Evolutionary conservation across 2,329 filamentous ascomycete species (phyloP), one percentile per base, ranked within the genome.

Genomic region (Apiospora koreana): DNA sequence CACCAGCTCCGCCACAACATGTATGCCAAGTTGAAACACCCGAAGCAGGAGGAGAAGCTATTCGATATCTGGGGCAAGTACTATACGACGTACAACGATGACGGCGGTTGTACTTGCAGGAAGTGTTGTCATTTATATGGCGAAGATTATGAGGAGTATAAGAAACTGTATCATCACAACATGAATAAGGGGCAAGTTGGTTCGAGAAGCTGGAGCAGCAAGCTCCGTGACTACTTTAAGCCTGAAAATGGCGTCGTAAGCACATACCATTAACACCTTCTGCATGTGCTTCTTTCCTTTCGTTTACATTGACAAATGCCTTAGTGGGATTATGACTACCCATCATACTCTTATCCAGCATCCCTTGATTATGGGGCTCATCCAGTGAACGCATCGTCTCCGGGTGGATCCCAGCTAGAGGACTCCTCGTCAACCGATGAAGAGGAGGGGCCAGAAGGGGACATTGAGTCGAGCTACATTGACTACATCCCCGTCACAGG

Each of bases 211-310:
- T 71, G 58, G 54, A 48, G 62, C 6, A 41, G 62, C 7, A 58
- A n/a, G 18, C 54, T 71, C 38, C 31, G 62, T 4, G 45, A 67
- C 12, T 71, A 71, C 46, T 41, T 62, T 25, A 46, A 65, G 31
- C 68, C 68, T 3, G 68, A 71, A 43, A 65, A 65, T 31, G 68
- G 64, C 25, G 23, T 64, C 43, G 70, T 69, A 54, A 69, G 70
- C n/a, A 45, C n/a, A 14, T n/a, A 5, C 8, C 18, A n/a, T n/a
- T 10, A n/a, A 10, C 14, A 38, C 31, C 10, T 21, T n/a, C 18
- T 21, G 16, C 2, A 21, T n/a, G 7, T 38, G 21, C 3, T 10
- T 9, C 21, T 14, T 43, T 43, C 3, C 14, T 43, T n/a, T n/a
- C 43, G n/a, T 46, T 2, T 46, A 14, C 8, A 21, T 66, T 66